These are phyloP conservation scores for Wallacemonas sp. DNA, from an alignment of 208 protist genomes.

Conservation along the genomic window DNA sequence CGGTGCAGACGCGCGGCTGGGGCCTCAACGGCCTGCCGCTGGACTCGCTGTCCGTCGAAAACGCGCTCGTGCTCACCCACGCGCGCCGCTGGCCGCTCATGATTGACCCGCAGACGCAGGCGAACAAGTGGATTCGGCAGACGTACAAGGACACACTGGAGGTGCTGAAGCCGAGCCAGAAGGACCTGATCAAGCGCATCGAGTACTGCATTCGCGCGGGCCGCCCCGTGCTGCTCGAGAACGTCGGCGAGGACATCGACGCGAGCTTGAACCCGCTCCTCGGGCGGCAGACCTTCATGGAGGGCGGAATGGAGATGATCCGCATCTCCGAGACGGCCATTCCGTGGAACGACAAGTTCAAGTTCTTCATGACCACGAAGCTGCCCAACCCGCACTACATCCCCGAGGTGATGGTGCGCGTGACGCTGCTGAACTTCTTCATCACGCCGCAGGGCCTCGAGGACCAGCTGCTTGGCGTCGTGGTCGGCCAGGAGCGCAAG, in stretches of 20 bases:
- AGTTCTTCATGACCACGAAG: slow-evolving; percentile 99
- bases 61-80: slow-evolving; percentile 96
- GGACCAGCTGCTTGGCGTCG: slow-evolving; percentile 97
- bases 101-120: slow-evolving; percentile 99
- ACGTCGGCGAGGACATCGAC: slow-evolving; percentile 95
- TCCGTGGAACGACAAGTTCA: slow-evolving; percentile 96
- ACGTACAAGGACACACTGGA: slow-evolving; percentile 96
- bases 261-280: slow-evolving; percentile 96
- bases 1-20: slow-evolving; percentile 95
- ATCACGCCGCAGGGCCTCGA: slow-evolving; percentile 97
- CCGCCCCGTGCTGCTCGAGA: slow-evolving; percentile 96
- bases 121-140: slow-evolving; percentile 97
- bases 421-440: slow-evolving; percentile 99
- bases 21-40: slow-evolving; percentile 95
- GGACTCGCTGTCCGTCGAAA: slow-evolving; percentile 97
- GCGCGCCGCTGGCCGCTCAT: slow-evolving; percentile 97
- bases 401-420: slow-evolving; percentile 97
- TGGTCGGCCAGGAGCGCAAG: slow-evolving; percentile 97
- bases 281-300: slow-evolving; percentile 93
- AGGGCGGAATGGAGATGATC: slow-evolving; percentile 95
- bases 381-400: slow-evolving; percentile 97
- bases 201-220: slow-evolving; percentile 94
- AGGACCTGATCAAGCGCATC: slow-evolving; percentile 96
- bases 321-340: slow-evolving; percentile 96
- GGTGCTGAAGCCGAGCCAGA: slow-evolving; percentile 95